phyloP scores from a whole-genome alignment of 2,329 filamentous ascomycete genomes.

The Arthrobotrys entomopaga region DNA sequence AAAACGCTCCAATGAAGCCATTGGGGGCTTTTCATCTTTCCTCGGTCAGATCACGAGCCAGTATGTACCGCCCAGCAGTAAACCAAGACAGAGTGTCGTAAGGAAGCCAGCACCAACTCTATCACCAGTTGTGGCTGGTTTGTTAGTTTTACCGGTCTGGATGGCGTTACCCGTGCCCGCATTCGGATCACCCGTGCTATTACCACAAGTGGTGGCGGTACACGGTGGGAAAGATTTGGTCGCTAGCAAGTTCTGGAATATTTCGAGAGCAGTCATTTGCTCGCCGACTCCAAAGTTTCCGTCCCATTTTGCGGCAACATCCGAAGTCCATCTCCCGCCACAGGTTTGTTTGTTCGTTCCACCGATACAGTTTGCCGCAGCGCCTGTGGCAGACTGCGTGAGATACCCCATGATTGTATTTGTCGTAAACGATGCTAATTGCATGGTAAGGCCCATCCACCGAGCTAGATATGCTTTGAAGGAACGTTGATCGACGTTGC shows the following conservation, averaged over 20 bases:
- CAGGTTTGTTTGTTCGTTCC: conserved; percentile 70
- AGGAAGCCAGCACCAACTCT: conserved; percentile 74
- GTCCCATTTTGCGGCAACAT: conserved; percentile 65
- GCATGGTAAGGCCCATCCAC: conserved; percentile 71
- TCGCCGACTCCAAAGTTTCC: conserved; percentile 73
- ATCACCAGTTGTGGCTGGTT: conserved; percentile 70
- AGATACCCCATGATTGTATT: conserved; percentile 70
- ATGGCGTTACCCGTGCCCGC: conserved; percentile 62
- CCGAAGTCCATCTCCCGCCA: conserved; percentile 70
- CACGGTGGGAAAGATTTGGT: conserved; percentile 63
- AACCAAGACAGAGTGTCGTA: conserved; percentile 69
- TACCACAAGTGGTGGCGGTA: conserved; percentile 70
- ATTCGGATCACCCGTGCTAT: conserved; percentile 64
- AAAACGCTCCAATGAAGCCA: too few relatives aligned
- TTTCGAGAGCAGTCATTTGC: conserved; percentile 76
- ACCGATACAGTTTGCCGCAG: conserved; percentile 72
- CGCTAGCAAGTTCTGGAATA: conserved; percentile 72
- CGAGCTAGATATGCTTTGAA: conserved; percentile 78
- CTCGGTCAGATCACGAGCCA: conserved; percentile 65
- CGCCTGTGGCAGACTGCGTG: conserved; percentile 69
- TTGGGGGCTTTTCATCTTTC: neutral
- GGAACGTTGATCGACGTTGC: conserved; percentile 76
- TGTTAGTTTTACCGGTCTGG: conserved; percentile 59
- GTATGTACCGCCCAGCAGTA: conserved; percentile 68
- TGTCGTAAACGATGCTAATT: conserved; percentile 71